Evolutionary conservation across 2,329 filamentous ascomycete genomes (phyloP), one percentile per base, ranked within the genome.

Genomic region (Penicillium oxalicum): DNA sequence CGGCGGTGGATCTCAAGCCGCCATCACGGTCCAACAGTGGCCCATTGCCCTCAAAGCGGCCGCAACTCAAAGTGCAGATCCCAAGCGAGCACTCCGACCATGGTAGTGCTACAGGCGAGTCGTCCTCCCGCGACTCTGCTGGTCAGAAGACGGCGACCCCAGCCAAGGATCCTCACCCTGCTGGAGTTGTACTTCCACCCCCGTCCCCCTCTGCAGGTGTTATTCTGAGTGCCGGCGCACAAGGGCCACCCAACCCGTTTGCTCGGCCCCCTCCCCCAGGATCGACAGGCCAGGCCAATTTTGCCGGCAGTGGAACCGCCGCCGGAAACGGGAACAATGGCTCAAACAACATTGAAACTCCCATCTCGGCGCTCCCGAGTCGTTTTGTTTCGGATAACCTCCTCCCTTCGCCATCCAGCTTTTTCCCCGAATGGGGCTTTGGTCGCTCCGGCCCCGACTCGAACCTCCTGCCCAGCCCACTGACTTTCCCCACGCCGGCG

Each of bases 241-340:
- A 85, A 34, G 93, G 93, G 0, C 93, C 93, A 11, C 90, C 90
- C 2, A 98, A 98, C 66, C 93, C 93, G 0, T 98, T 97, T 67
- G 93, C 93, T 6, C 80, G 91, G 37, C 93, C 91, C 0, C 80
- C 84, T 26, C 89, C 87, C 4, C 88, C 90, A n/a, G 63, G 56
- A 12, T 51, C 64, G 40, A 58, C 60, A 35, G 54, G 64, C 8
- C 62, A 74, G 35, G 68, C 69, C 43, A 72, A 72, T 39, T 71
- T 74, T 32, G 63, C 64, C 42, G 65, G 51, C 47, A 67, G 58
- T 47, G 42, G 41, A 9, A 43, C 38, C 37, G 52, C 8, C 29
- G 29, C 8, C 4, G 29, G 29, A 32, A 32, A 74, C 32, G 63
- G 64, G 42, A 55, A 45, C 33, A 55, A 41, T 18, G 53, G 45